phyloP scores from a whole-genome alignment of 192 early-diverging fungal species.

The Glomus cerebriforme region DNA sequence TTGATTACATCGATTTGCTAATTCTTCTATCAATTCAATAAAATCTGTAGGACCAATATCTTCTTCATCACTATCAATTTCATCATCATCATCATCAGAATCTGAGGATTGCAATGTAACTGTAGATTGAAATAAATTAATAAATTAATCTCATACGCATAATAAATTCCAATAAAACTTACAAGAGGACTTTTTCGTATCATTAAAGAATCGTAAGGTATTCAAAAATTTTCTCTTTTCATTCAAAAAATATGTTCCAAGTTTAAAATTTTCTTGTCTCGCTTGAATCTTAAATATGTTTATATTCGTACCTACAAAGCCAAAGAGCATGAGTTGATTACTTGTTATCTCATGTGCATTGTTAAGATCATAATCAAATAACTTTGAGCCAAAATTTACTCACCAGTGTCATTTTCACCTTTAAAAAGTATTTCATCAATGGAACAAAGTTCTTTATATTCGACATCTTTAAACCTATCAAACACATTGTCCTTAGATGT shows the following conservation, averaged over 20 bases:
- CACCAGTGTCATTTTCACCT: neutral
- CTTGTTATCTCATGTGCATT: too few relatives aligned
- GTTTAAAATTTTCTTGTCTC: neutral
- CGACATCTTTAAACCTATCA: neutral
- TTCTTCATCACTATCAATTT: neutral
- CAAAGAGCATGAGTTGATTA: too few relatives aligned
- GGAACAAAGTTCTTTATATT: neutral
- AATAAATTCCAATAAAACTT: neutral
- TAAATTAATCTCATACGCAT: neutral
- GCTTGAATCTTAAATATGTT: neutral
- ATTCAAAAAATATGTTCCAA: neutral
- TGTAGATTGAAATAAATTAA: neutral
- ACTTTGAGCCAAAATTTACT: too few relatives aligned
- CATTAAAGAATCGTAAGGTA: neutral
- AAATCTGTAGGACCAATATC: neutral
- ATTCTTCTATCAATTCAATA: slow-evolving; percentile 12
- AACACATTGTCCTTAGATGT: neutral
- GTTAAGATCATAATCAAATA: too few relatives aligned
- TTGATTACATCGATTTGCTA: neutral
- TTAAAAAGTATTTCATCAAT: neutral
- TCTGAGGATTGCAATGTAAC: neutral
- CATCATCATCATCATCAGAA: neutral
- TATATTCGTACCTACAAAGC: neutral
- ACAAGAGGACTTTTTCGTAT: neutral
- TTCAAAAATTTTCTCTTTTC: neutral